Evolutionary conservation across 306 rosid genomes (phyloP).

Genomic region (Abrus pulchellus): DNA sequence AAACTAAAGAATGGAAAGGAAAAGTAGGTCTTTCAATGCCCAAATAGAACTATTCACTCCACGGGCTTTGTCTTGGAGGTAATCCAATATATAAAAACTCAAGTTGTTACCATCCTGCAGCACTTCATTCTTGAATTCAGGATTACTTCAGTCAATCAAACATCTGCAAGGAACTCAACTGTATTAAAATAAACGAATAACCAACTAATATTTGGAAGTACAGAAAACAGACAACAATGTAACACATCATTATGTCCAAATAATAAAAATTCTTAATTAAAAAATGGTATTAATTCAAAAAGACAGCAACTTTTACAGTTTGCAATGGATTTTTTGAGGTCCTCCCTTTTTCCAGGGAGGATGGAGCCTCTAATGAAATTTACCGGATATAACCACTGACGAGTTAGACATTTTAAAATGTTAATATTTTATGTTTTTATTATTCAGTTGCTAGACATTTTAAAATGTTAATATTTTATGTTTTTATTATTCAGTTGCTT

Average conservation of each 20-base stretch:
- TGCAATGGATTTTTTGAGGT: not conserved
- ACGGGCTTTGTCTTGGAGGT: conserved; percentile 52
- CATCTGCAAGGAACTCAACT: conserved; percentile 68
- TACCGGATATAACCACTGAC: too few species aligned
- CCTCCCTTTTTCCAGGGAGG: too few species aligned
- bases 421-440: too few species aligned
- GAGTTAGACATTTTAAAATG: too few species aligned
- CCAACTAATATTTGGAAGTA: conserved; percentile 24
- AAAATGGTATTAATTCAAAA: not conserved
- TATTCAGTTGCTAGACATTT: too few species aligned
- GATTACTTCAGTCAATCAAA: conserved; percentile 58
- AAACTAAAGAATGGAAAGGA: conserved; percentile 48
- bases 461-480: too few species aligned
- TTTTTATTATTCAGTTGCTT: too few species aligned
- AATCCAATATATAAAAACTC: conserved; percentile 50
- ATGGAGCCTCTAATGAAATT: too few species aligned
- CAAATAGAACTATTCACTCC: conserved; percentile 50
- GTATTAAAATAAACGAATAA: conserved; percentile 43
- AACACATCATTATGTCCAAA: conserved; percentile 14
- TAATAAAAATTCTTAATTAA: conserved; percentile 11
- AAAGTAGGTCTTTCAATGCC: conserved; percentile 46
- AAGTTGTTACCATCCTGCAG: conserved; percentile 35
- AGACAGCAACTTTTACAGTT: not conserved
- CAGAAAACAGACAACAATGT: conserved; percentile 3
- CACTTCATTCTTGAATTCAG: conserved; percentile 45